phyloP scores from a whole-genome alignment of 2,329 filamentous ascomycete genomes.

The Aspergillus candidus region DNA sequence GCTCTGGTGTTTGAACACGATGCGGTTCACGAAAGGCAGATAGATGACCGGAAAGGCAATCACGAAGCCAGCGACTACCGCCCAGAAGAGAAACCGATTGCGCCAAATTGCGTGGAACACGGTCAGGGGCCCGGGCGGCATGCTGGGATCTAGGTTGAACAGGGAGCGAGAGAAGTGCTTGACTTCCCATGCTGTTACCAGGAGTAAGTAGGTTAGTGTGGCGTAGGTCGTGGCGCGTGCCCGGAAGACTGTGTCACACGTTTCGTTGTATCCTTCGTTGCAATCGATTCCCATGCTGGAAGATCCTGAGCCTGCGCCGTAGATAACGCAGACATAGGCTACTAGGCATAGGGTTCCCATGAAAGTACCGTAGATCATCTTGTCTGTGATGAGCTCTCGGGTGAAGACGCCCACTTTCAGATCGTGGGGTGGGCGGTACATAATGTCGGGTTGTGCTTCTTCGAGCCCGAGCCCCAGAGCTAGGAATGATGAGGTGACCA shows the following conservation, averaged over 20 bases:
- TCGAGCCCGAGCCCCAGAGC: conserved; percentile 83
- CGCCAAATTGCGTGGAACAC: conserved; percentile 61
- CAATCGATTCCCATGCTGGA: conserved; percentile 51
- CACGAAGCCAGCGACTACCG: conserved; percentile 52
- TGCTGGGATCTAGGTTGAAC: conserved; percentile 54
- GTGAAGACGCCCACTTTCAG: conserved; percentile 37
- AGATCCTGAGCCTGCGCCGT: conserved; percentile 31
- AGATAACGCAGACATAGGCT: conserved; percentile 35
- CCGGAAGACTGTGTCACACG: conserved; percentile 54
- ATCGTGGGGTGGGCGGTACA: conserved; percentile 72
- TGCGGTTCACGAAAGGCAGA: conserved; percentile 58
- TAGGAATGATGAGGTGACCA: conserved; percentile 79
- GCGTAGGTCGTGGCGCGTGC: conserved; percentile 69
- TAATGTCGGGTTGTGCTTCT: conserved; percentile 65
- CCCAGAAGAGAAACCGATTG: conserved; percentile 66
- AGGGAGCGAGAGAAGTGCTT: conserved; percentile 67
- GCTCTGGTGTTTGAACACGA: conserved; percentile 59
- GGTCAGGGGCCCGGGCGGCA: conserved; percentile 56
- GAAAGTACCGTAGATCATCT: conserved; percentile 39
- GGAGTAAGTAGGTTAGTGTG: conserved; percentile 66
- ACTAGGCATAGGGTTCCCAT: conserved; percentile 43
- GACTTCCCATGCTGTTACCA: conserved; percentile 75
- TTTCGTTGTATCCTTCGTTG: conserved; percentile 45
- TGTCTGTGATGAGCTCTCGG: conserved; percentile 36
- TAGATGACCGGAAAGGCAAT: conserved; percentile 57